These are phyloP conservation scores for Cucurbita moschata DNA, from an alignment of 306 rosid species.

Conservation along the genomic window DNA sequence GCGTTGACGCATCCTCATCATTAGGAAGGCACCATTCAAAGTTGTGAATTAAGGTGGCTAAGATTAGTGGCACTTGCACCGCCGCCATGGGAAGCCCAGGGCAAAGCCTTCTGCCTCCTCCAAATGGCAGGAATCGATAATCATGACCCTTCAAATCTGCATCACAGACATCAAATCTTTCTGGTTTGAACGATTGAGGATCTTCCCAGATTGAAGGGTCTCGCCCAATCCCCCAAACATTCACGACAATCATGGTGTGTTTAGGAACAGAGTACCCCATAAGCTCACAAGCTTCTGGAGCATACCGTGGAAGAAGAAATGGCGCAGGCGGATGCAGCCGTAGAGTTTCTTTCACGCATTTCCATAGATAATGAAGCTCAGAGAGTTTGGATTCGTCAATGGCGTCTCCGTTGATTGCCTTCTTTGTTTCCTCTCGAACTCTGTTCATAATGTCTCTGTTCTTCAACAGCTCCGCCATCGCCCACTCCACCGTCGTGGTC, in stretches of 20 bases:
- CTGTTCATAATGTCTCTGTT: neutral
- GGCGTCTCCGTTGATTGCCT: neutral
- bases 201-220: neutral
- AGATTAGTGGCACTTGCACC: neutral
- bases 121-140: neutral
- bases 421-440: neutral
- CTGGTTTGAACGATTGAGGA: neutral
- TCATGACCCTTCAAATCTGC: neutral
- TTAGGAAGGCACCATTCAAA: neutral
- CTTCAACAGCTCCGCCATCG: neutral
- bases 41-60: neutral
- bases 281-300: neutral
- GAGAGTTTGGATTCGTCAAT: neutral
- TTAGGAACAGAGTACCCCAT: slow-evolving; percentile 1
- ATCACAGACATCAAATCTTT: neutral
- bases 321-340: neutral
- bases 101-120: neutral
- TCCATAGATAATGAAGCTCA: neutral
- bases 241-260: neutral
- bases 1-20: neutral
- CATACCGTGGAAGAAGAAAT: neutral
- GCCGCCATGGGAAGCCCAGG: neutral
- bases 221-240: neutral
- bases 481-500: neutral
- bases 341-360: neutral